Evolutionary conservation across 2,329 filamentous ascomycete genomes (phyloP).

Genomic region (Gyromitra esculenta): DNA sequence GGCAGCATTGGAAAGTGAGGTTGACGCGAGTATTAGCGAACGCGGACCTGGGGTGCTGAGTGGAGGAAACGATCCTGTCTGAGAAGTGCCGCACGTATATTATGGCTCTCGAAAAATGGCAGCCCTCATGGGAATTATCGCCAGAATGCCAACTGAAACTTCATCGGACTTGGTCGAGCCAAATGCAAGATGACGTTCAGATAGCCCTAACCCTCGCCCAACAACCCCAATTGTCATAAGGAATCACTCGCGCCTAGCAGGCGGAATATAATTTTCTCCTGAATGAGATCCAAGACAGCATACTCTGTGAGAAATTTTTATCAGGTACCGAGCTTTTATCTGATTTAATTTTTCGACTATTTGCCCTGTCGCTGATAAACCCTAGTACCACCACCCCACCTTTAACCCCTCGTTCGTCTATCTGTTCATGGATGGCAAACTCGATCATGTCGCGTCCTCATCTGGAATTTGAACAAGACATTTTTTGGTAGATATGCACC

Average conservation of each 20-base stretch:
- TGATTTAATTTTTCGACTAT: too few species aligned
- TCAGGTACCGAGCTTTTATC: too few species aligned
- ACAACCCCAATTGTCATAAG: neutral
- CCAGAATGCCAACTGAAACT: neutral
- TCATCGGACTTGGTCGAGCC: neutral
- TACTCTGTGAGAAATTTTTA: neutral
- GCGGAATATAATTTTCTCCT: neutral
- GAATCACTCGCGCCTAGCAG: slow-evolving; percentile 9
- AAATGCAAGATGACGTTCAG: neutral
- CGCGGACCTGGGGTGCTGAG: neutral
- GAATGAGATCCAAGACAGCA: neutral
- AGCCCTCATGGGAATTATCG: neutral
- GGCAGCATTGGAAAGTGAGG: slow-evolving; percentile 1
- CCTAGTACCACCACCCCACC: slow-evolving; percentile 27
- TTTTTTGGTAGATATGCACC: neutral
- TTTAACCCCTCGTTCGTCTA: neutral
- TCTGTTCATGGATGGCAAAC: neutral
- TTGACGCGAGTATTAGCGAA: neutral
- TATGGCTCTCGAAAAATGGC: neutral
- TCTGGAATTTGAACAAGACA: neutral
- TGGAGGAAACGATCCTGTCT: neutral
- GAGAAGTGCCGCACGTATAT: neutral
- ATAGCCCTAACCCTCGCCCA: neutral
- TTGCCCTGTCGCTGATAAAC: neutral
- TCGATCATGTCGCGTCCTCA: neutral